Evolutionary conservation across 176 grass and related monocot species (phyloP).

Genomic region (Alloteropsis semialata): DNA sequence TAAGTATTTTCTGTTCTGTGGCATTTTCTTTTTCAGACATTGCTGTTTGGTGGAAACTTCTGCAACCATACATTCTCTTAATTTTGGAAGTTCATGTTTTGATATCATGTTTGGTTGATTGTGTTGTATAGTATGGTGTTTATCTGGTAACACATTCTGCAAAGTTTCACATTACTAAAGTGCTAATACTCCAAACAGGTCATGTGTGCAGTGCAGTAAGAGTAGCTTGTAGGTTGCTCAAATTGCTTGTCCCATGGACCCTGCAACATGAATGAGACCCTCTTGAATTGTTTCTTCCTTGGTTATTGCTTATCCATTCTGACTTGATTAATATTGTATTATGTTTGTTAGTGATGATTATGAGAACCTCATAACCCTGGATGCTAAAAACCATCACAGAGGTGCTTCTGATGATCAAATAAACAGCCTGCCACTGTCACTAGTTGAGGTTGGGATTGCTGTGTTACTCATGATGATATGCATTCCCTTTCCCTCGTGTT

Average conservation of each 20-base stretch:
- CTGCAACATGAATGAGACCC: background rate
- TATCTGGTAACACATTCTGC: background rate
- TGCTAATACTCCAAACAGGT: background rate
- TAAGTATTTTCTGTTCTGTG: constrained; percentile 34
- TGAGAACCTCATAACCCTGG: constrained; percentile 45
- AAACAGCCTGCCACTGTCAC: constrained; percentile 62
- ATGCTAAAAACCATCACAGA: constrained; percentile 36
- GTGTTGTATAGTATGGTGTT: background rate
- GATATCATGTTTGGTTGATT: background rate
- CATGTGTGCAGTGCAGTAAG: background rate
- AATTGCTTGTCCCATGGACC: background rate
- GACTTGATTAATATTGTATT: constrained; percentile 16
- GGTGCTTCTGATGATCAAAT: constrained; percentile 72
- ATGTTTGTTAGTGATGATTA: constrained; percentile 65
- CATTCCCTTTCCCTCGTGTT: background rate
- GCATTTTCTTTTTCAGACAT: background rate
- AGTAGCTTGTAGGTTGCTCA: background rate
- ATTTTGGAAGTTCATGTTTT: background rate
- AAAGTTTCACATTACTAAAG: background rate
- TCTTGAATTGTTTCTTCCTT: constrained; percentile 5
- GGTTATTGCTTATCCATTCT: background rate
- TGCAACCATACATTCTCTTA: background rate
- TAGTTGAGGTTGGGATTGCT: constrained; percentile 50
- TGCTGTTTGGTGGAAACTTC: background rate
- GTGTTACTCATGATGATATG: background rate